Base-by-base conservation (phyloP, 495 filamentous ascomycete genomes). In the Tuber melanosporum region DNA sequence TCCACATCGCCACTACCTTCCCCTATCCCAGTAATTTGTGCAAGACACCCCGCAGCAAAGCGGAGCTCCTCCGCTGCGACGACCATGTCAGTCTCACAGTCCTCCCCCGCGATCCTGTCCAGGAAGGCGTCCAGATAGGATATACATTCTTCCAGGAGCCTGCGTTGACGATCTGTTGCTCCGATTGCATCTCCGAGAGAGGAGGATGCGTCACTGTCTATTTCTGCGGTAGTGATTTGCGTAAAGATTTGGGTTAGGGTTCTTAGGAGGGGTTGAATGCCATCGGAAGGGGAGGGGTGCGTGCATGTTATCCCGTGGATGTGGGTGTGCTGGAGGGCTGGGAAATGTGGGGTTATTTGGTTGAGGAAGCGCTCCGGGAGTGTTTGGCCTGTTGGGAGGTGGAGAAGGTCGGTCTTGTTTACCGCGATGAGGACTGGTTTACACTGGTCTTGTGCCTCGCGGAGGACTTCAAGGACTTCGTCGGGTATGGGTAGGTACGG, bases 1-100 rank as follows among this genome's bases (percentile, higher is more conserved):
- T 99, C 95, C 45, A 99, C 93, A 87, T 99, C 95, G 2, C 93
- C 94, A 66, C 88, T 89, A n/a, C 79, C 71, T 76, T 93, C 92
- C 3, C 94, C 95, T 75, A 89, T 90, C 2, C 95, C 95, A 6
- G 94, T 98, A 77, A 98, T 97, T 79, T 90, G 90, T 3, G 93
- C 91, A 17, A 99, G 86, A 74, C 89, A 89, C 46, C 91, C 90
- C 3, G 94, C 96, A 20, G 95, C 94, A 71, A 88, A 89, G 46
- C 95, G 92, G 73, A 98, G 85, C 83, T 93, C 89, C 84, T 99
- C 95, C 0, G 95, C 96, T n/a, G 94, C 94, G 70, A 94, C 86
- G 5, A 98, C 96, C n/a, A 98, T 90, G 83, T 98, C 94, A 32
- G 89, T 78, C 0, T 89, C 88, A 15, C 80, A 83, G 19, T 87